Conservation (phyloP, 345 rosid genomes). For the Pugionium dolabratum region DNA sequence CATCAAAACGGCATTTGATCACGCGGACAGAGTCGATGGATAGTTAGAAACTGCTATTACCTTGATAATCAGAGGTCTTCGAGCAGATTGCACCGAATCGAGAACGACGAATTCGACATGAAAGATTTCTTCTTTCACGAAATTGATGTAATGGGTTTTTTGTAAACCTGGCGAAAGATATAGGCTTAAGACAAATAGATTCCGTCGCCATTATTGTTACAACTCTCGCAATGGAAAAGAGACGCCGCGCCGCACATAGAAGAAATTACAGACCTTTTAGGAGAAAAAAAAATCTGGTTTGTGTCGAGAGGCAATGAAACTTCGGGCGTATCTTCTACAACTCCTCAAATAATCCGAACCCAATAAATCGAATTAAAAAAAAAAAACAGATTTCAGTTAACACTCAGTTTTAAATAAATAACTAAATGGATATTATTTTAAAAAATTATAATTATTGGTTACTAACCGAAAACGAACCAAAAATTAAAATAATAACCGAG, state of each 20-base stretch:
- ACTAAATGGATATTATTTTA: too few species aligned
- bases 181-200: conserved; percentile 26
- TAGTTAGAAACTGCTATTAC: conserved; percentile 23
- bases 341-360: too few species aligned
- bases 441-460: too few species aligned
- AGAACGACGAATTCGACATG: conserved; percentile 25
- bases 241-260: conserved; percentile 2
- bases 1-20: neutral
- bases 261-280: neutral
- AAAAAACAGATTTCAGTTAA: too few species aligned
- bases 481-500: too few species aligned
- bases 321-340: neutral
- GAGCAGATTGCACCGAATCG: conserved; percentile 35
- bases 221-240: conserved; percentile 12
- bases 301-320: neutral
- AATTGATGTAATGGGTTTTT: conserved; percentile 25
- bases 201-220: conserved; percentile 37
- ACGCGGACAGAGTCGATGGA: neutral
- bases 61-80: conserved; percentile 52
- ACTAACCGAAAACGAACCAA: too few species aligned
- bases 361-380: too few species aligned
- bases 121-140: conserved; percentile 31
- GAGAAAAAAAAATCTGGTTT: neutral
- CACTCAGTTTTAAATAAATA: too few species aligned
- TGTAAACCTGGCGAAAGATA: conserved; percentile 29